phyloP scores from a whole-genome alignment of 2,329 filamentous ascomycete species.

The Phaeosphaeriaceae sp. region DNA sequence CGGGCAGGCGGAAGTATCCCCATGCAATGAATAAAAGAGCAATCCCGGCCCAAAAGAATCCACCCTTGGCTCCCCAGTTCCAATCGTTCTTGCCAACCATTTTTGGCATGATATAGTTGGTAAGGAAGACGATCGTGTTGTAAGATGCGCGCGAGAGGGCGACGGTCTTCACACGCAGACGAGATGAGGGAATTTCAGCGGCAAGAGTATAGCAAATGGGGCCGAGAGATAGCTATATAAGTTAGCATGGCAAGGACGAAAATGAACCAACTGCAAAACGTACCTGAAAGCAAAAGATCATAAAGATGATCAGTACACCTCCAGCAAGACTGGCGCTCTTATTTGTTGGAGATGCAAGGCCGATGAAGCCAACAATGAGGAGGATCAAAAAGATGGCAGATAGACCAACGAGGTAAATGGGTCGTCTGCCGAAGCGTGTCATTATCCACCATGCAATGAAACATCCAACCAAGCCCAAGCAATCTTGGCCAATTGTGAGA shows the following conservation, averaged over 20 bases:
- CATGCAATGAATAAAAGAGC: conserved; percentile 26
- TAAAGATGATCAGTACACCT: conserved; percentile 30
- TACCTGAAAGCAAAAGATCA: conserved; percentile 36
- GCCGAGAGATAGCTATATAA: conserved; percentile 73
- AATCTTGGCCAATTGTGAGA: conserved; percentile 31
- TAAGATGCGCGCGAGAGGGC: conserved; percentile 69
- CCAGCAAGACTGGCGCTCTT: conserved; percentile 54
- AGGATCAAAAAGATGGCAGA: conserved; percentile 26
- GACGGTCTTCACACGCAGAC: conserved; percentile 87
- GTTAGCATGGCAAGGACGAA: conserved; percentile 65
- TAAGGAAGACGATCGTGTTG: conserved; percentile 30
- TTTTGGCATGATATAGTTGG: conserved; percentile 32
- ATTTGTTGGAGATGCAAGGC: conserved; percentile 53
- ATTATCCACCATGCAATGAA: conserved; percentile 81
- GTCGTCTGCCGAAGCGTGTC: conserved; percentile 75
- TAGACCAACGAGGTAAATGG: conserved; percentile 72
- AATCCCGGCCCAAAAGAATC: conserved; percentile 32
- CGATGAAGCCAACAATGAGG: conserved; percentile 72
- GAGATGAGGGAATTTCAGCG: conserved; percentile 77
- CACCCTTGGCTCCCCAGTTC: conserved; percentile 33
- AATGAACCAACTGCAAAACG: neutral
- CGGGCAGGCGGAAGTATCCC: conserved; percentile 32
- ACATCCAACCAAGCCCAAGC: conserved; percentile 56
- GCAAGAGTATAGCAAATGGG: conserved; percentile 89
- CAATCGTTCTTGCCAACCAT: conserved; percentile 32